A percentile compares a stretch with the other conserved stretches of the same genome.
Evolutionary conservation across 2,329 filamentous ascomycete species (phyloP).

Genomic region (Tolypocladium album): DNA sequence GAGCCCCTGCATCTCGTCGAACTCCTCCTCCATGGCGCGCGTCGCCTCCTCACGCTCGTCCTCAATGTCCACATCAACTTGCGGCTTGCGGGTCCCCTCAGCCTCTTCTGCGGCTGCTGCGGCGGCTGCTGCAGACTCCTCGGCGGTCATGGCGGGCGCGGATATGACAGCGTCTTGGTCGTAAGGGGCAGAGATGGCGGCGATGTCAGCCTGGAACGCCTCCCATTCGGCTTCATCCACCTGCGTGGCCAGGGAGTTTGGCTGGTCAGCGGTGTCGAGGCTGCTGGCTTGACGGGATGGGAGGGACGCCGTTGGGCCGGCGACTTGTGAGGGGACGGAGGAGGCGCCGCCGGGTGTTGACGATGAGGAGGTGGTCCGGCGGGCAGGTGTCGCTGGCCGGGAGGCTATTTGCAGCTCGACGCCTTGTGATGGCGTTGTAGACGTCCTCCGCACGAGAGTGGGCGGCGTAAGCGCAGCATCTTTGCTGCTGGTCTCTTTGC

Average conservation of each 20-base stretch:
- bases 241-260: constrained; percentile 8
- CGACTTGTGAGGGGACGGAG: constrained; percentile 2
- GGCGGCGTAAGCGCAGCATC: constrained; percentile 25
- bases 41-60: constrained; percentile 69
- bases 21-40: constrained; percentile 62
- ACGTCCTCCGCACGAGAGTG: constrained; percentile 33
- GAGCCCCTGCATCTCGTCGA: constrained; percentile 73
- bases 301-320: constrained; percentile 15
- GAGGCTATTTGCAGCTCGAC: constrained; percentile 54
- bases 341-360: constrained; percentile 24
- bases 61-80: constrained; percentile 43
- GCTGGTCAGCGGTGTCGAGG: constrained; percentile 8
- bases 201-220: constrained; percentile 77
- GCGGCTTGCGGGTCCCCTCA: constrained; percentile 40
- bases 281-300: constrained; percentile 15
- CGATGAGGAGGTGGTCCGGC: constrained; percentile 28
- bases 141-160: constrained; percentile 55
- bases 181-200: constrained; percentile 27
- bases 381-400: constrained; percentile 48
- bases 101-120: constrained; percentile 38
- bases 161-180: constrained; percentile 49
- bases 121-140: constrained; percentile 47
- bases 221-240: constrained; percentile 74
- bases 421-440: constrained; percentile 41
- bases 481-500: constrained; percentile 6